phyloP scores from a whole-genome alignment of 208 protist genomes.

The Wallacemonas sp. region DNA sequence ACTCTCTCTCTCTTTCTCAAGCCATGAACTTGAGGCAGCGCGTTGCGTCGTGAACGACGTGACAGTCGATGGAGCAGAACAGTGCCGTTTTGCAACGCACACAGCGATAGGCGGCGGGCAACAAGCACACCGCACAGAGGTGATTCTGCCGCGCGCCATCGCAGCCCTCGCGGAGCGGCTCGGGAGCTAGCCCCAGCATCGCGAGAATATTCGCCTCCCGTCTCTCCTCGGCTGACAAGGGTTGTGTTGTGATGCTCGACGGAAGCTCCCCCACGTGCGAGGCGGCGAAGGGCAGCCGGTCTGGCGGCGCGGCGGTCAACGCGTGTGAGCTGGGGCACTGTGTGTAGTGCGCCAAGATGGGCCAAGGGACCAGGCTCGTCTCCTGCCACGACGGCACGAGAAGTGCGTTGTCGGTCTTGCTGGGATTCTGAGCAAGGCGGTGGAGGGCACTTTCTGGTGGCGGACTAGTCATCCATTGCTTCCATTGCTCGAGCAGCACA shows the following conservation, averaged over 20 bases:
- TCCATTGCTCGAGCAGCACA: constrained; percentile 24
- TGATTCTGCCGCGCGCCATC: constrained; percentile 30
- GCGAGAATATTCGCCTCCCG: not conserved
- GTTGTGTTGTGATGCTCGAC: not conserved
- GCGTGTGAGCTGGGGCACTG: constrained; percentile 33
- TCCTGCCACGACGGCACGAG: constrained; percentile 2
- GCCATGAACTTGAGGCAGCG: constrained; percentile 81
- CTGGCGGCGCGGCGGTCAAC: constrained; percentile 18
- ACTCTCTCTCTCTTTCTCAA: constrained; percentile 16
- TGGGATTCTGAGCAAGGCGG: not conserved
- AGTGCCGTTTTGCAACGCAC: constrained; percentile 56
- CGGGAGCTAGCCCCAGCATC: not conserved
- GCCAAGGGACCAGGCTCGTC: constrained; percentile 11
- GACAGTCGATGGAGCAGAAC: constrained; percentile 82
- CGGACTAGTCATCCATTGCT: constrained; percentile 10
- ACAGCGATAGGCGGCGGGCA: constrained; percentile 68
- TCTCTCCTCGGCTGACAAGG: not conserved
- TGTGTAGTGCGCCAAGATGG: constrained; percentile 20
- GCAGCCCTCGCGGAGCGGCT: not conserved
- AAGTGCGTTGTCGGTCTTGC: not conserved
- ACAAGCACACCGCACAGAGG: constrained; percentile 73
- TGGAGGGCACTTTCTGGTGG: not conserved
- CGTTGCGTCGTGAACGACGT: constrained; percentile 76
- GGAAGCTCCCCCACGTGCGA: constrained; percentile 20
- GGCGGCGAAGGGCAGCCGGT: constrained; percentile 7